Conservation (phyloP, 345 rosid genomes). For the Acer saccharum region DNA sequence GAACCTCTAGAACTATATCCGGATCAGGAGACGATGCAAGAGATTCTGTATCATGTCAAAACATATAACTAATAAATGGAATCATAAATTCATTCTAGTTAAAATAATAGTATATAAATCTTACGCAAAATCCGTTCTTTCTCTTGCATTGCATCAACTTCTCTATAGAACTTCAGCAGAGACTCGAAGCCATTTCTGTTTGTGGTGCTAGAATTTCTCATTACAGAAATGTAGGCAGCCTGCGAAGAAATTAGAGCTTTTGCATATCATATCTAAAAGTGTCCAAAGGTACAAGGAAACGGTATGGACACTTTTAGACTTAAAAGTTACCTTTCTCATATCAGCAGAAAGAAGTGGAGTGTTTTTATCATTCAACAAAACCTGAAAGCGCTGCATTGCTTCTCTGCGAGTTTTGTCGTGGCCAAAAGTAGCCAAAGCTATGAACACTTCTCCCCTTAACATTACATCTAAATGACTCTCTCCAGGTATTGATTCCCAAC, state of each 20-base stretch:
- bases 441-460: constrained; percentile 37
- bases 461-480: constrained; percentile 20
- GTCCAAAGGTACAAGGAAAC: neutral
- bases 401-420: constrained; percentile 28
- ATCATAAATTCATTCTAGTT: neutral
- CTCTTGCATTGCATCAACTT: constrained; percentile 45
- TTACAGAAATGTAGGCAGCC: constrained; percentile 46
- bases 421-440: constrained; percentile 36
- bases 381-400: constrained; percentile 36
- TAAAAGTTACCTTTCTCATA: constrained; percentile 32
- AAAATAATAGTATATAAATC: neutral
- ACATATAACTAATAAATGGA: neutral
- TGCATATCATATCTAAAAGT: neutral
- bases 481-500: too few relatives aligned
- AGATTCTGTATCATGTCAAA: neutral
- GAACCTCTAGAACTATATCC: too few relatives aligned
- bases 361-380: constrained; percentile 26
- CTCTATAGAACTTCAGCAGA: constrained; percentile 44
- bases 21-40: neutral
- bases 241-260: constrained; percentile 5
- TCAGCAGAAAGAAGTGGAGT: constrained; percentile 38
- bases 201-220: constrained; percentile 34
- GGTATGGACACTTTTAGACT: neutral
- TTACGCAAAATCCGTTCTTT: constrained; percentile 41
- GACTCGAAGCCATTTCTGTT: constrained; percentile 39